These are phyloP conservation scores for Solanum medicagineum DNA, from an alignment of 257 asterid genomes.

Conservation along the genomic window DNA sequence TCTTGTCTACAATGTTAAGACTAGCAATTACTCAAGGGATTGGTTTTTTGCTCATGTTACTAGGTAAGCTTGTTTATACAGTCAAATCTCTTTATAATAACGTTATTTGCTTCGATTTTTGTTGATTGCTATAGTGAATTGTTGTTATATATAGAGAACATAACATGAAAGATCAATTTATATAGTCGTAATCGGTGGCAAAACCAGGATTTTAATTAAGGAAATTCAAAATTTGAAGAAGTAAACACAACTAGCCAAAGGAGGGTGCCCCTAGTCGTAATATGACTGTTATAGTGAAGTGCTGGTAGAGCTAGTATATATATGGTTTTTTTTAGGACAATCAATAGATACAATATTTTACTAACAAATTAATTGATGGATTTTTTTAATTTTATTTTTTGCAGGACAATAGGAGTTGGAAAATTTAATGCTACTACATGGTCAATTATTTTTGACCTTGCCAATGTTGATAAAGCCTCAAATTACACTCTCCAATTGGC, in stretches of 20 bases:
- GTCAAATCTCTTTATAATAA: no score
- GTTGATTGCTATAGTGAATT: neutral
- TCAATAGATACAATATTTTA: neutral
- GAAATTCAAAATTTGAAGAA: no score
- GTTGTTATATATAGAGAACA: neutral
- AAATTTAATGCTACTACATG: conserved; percentile 39
- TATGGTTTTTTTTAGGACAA: neutral
- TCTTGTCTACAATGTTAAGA: conserved; percentile 33
- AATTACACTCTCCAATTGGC: conserved; percentile 68
- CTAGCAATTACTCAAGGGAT: conserved; percentile 26
- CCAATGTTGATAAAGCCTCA: conserved; percentile 2
- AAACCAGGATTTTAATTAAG: no score
- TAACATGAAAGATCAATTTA: neutral
- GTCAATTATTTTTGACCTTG: conserved; percentile 35
- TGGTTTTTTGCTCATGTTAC: conserved; percentile 60
- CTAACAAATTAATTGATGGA: neutral
- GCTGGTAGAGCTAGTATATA: neutral
- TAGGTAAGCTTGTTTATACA: conserved; percentile 9
- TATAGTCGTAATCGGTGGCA: no score
- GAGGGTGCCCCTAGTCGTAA: neutral
- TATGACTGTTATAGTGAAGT: no score
- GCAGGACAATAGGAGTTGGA: conserved; percentile 21
- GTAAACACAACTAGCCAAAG: no score
- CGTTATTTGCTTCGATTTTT: neutral
- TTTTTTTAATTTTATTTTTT: neutral